These are phyloP conservation scores for Scleroderma bovista DNA, from an alignment of 768 basidiomycete genomes.

Conservation along the genomic window DNA sequence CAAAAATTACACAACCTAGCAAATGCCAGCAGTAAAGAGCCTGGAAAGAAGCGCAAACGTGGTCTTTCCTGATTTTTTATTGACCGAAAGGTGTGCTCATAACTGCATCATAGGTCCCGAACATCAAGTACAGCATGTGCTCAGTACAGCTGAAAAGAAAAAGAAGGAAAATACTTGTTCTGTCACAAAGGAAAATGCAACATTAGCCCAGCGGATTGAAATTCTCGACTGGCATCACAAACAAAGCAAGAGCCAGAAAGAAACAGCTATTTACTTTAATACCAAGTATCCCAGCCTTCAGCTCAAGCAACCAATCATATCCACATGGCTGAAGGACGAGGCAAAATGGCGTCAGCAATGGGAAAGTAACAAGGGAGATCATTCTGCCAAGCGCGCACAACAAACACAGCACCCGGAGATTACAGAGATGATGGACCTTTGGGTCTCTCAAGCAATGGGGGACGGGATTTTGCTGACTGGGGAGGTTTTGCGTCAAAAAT, in stretches of 20 bases:
- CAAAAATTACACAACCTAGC: conserved; percentile 2
- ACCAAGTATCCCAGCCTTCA: conserved; percentile 28
- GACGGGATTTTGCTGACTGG: conserved; percentile 29
- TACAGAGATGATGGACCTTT: conserved; percentile 31
- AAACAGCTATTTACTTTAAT: conserved; percentile 28
- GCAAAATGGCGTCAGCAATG: neutral
- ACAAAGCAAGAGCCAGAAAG: conserved; percentile 28
- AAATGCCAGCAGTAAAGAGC: neutral
- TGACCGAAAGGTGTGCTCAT: neutral
- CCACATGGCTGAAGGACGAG: conserved; percentile 27
- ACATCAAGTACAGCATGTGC: neutral
- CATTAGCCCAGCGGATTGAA: conserved; percentile 28
- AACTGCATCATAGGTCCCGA: conserved; percentile 1
- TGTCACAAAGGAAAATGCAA: conserved; percentile 19
- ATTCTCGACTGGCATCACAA: conserved; percentile 33
- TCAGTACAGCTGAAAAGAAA: neutral
- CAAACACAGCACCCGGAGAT: conserved; percentile 32
- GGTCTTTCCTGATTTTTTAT: neutral
- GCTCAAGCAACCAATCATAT: conserved; percentile 29
- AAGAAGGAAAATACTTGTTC: neutral
- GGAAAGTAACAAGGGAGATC: neutral
- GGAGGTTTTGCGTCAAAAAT: conserved; percentile 10
- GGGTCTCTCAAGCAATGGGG: conserved; percentile 36
- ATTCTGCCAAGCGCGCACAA: neutral
- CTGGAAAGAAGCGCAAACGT: conserved; percentile 3